phyloP scores from a whole-genome alignment of 169 alveolate genomes.

The Cyclospora cayetanensis region DNA sequence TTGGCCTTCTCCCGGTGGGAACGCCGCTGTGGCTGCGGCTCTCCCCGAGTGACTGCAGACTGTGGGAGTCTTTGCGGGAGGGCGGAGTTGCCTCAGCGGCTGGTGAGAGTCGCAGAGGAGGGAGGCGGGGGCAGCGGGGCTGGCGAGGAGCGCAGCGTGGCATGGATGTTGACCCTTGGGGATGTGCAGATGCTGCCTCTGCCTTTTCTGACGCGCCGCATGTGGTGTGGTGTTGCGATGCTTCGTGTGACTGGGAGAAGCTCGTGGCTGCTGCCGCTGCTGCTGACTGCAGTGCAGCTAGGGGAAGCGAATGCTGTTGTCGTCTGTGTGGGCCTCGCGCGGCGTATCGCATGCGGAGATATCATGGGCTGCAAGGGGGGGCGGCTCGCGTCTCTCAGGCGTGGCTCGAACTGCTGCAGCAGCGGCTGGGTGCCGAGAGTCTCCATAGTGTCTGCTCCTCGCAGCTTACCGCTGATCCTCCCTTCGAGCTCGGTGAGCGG shows the following conservation, averaged over 20 bases:
- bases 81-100: constrained; percentile 34
- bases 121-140: not conserved
- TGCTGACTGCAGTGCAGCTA: not conserved
- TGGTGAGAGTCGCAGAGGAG: constrained; percentile 1
- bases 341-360: not conserved
- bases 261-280: not conserved
- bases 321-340: not conserved
- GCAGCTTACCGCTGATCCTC: constrained; percentile 15
- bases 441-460: constrained; percentile 28
- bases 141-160: too few species aligned
- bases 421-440: constrained; percentile 23
- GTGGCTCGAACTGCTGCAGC: constrained; percentile 43
- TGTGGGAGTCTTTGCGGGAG: constrained; percentile 42
- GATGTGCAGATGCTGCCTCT: not conserved
- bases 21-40: constrained; percentile 47
- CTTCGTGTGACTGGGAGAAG: constrained; percentile 23
- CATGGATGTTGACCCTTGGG: too few species aligned
- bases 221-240: constrained; percentile 30
- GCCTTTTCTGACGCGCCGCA: not conserved
- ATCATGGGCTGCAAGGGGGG: not conserved
- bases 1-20: constrained; percentile 6
- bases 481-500: not conserved
- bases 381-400: not conserved
- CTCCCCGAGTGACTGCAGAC: not conserved
- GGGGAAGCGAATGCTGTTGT: not conserved